Conservation (phyloP, 257 asterid species). For the Capsicum pubescens region DNA sequence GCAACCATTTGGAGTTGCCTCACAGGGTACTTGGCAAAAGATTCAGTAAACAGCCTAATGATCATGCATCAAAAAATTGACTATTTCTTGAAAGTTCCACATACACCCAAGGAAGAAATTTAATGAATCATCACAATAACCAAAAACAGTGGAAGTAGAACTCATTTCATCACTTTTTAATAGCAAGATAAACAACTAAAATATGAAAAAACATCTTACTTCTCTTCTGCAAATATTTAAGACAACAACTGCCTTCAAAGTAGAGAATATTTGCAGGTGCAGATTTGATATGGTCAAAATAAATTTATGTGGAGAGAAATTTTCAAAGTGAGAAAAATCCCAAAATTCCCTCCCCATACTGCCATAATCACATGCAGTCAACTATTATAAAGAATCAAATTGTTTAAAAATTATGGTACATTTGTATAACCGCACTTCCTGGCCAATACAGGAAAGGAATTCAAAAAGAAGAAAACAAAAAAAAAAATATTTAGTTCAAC, state of each 20-base stretch:
- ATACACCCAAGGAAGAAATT: not conserved
- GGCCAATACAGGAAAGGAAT: too few species aligned
- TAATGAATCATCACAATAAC: not conserved
- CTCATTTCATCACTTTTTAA: constrained; percentile 1
- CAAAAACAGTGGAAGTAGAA: not conserved
- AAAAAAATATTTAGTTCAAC: not conserved
- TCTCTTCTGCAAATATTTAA: constrained; percentile 6
- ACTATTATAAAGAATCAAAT: too few species aligned
- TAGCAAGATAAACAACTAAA: not conserved
- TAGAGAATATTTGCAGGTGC: not conserved
- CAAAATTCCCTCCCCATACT: not conserved
- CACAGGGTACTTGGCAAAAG: constrained; percentile 81
- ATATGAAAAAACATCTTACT: not conserved
- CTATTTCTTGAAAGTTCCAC: constrained; percentile 65
- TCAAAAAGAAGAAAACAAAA: too few species aligned
- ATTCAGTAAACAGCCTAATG: constrained; percentile 80
- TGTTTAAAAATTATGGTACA: too few species aligned
- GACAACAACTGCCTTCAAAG: not conserved
- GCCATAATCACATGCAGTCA: not conserved
- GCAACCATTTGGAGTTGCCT: constrained; percentile 82
- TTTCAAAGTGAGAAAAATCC: not conserved
- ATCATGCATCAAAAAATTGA: constrained; percentile 78
- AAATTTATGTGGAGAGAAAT: not conserved
- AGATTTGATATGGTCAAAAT: too few species aligned
- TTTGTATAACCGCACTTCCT: too few species aligned